phyloP scores from a whole-genome alignment of 2,329 filamentous ascomycete genomes.

The Juglanconis juglandina region DNA sequence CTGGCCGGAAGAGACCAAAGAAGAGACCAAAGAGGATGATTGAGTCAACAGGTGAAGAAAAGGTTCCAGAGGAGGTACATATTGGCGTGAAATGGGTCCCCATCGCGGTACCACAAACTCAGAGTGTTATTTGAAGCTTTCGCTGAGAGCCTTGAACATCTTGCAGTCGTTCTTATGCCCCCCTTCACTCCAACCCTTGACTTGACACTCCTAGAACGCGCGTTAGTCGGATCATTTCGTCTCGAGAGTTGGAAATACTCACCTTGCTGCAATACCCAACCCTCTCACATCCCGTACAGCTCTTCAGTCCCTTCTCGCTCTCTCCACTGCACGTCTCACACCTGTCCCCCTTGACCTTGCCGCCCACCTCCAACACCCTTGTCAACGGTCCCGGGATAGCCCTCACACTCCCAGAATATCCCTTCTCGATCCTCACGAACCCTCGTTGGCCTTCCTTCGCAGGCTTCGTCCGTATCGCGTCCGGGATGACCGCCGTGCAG shows the following conservation, averaged over 20 bases:
- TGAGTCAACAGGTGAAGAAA: neutral
- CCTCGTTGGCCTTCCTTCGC: slow-evolving; percentile 35
- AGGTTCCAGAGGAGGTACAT: too few relatives aligned
- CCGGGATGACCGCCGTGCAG: slow-evolving; percentile 35
- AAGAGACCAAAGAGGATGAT: neutral
- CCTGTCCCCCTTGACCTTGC: slow-evolving; percentile 19
- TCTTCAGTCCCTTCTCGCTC: slow-evolving; percentile 30
- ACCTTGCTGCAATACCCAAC: slow-evolving; percentile 47
- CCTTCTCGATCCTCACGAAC: slow-evolving; percentile 34
- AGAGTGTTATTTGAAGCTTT: slow-evolving; percentile 28
- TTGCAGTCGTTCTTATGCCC: slow-evolving; percentile 45
- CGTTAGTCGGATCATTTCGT: neutral
- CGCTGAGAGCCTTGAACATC: slow-evolving; percentile 35
- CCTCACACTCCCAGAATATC: slow-evolving; percentile 30
- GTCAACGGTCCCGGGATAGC: slow-evolving; percentile 31
- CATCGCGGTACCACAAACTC: too few relatives aligned
- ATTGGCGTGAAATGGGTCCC: too few relatives aligned
- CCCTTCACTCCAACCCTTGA: slow-evolving; percentile 37
- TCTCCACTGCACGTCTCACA: slow-evolving; percentile 28
- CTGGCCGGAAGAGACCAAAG: neutral
- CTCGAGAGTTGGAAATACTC: slow-evolving; percentile 19
- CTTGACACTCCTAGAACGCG: slow-evolving; percentile 37
- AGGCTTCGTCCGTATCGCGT: slow-evolving; percentile 32
- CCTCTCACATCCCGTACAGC: slow-evolving; percentile 41
- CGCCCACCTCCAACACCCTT: slow-evolving; percentile 27